Conservation (phyloP, 345 rosid genomes). For the Linum usitatissimum region DNA sequence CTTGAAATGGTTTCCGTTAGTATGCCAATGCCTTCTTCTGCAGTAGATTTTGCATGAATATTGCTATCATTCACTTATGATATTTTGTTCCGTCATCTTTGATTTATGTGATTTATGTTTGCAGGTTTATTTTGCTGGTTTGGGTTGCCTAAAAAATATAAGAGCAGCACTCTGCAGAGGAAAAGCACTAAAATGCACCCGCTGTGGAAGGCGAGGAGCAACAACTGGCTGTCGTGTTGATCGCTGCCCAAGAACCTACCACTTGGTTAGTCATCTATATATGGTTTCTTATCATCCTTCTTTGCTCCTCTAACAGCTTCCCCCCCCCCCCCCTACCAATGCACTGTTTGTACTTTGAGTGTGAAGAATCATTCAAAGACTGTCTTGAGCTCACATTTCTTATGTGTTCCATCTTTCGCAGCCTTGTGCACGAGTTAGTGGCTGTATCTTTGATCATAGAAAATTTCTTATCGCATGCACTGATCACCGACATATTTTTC, state of each 20-base stretch:
- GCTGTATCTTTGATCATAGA: slow-evolving; percentile 93
- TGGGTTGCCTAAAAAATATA: slow-evolving; percentile 88
- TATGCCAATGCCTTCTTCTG: not conserved
- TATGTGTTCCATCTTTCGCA: slow-evolving; percentile 33
- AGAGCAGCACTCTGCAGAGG: slow-evolving; percentile 97
- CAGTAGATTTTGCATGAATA: not conserved
- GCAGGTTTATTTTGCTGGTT: slow-evolving; percentile 97
- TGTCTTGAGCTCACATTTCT: slow-evolving; percentile 12
- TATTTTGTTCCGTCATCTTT: not conserved
- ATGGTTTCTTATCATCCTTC: not conserved
- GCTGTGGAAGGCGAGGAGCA: slow-evolving; percentile 98
- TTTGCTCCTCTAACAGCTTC: not conserved
- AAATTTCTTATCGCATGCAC: slow-evolving; percentile 98
- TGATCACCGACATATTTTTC: slow-evolving; percentile 77
- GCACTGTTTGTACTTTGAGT: slow-evolving; percentile 9
- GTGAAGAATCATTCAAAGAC: slow-evolving; percentile 10
- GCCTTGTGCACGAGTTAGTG: slow-evolving; percentile 95
- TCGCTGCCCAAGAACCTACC: slow-evolving; percentile 94
- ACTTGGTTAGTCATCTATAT: slow-evolving; percentile 54
- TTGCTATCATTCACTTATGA: not conserved
- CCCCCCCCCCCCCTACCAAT: not conserved
- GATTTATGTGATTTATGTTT: slow-evolving; percentile 6
- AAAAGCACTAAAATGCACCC: slow-evolving; percentile 81
- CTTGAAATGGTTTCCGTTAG: not conserved
- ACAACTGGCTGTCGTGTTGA: slow-evolving; percentile 99